Base-by-base conservation (phyloP, 192 early-diverging fungal species). In the Umbelopsis sp. region DNA sequence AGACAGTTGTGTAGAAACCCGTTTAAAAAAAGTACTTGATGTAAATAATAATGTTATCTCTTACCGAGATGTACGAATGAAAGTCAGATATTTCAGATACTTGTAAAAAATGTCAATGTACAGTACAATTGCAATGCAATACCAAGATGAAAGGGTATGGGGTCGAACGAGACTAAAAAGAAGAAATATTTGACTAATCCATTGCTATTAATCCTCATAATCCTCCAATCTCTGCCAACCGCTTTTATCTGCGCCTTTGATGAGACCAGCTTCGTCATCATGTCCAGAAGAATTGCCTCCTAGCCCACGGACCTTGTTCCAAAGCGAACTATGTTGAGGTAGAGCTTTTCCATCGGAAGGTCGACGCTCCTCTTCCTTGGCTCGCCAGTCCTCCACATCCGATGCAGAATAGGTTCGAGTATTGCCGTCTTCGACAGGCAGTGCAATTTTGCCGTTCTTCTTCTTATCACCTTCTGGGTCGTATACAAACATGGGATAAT, bases 361-460 rank as follows among this genome's bases (percentile, higher is more conserved):
- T 4, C 45, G 47, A 27, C 16, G 30, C 20, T 51, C 20, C 2
- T 67, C 51, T 33, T 50, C 37, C 15, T 50, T 70, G 12, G 49
- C 51, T 6, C 71, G 49, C 37, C 66, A 53, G 15, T 68, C 64
- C 41, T 76, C 70, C 58, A 67, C 70, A 30, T 72, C 75, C 0
- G 75, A 68, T 44, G 75, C 67, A 20, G 75, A 52, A 22, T 77
- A 77, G 11, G 75, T 77, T 10, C 68, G 71, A n/a, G 71, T 35
- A 23, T 52, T 61, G 0, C 50, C 30, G 5, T 25, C 35, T 9
- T 30, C 2, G 20, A 45, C 47, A 20, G 37, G 64, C 13, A 61
- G 30, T 11, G 55, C 55, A 7, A 61, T 61, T 2, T 66, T 41
- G n/a, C 44, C 48, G 33, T 35, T 45, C 35, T 55, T 52, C 21